Conservation (phyloP, 1,139 yeast genomes). For the Pichia sp. region DNA sequence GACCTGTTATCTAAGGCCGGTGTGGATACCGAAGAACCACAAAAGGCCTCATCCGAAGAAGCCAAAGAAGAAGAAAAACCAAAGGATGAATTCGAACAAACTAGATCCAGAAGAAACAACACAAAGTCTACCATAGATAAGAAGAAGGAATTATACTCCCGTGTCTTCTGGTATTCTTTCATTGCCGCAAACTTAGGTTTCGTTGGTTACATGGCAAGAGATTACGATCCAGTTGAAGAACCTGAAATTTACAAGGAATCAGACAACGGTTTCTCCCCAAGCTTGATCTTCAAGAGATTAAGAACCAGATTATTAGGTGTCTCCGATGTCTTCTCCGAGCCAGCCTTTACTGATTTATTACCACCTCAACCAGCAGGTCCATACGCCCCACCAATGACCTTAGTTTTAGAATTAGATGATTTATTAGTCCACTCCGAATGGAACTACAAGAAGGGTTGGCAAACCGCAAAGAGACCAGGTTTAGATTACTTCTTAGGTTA, state of each 20-base stretch:
- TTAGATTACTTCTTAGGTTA: slow-evolving; percentile 95
- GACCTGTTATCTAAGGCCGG: slow-evolving; percentile 86
- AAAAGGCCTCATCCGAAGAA: slow-evolving; percentile 9
- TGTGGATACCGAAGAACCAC: slow-evolving; percentile 50
- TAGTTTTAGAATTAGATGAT: slow-evolving; percentile 88
- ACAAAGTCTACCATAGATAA: slow-evolving; percentile 68
- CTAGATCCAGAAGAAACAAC: slow-evolving; percentile 45
- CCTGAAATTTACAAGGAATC: slow-evolving; percentile 53
- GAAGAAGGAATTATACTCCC: slow-evolving; percentile 67
- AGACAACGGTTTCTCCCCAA: slow-evolving; percentile 70
- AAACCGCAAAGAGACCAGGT: slow-evolving; percentile 99
- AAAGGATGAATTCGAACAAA: slow-evolving; percentile 31
- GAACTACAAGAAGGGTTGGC: slow-evolving; percentile 94
- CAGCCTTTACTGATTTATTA: slow-evolving; percentile 86
- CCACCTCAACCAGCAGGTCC: slow-evolving; percentile 94
- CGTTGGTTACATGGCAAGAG: slow-evolving; percentile 73
- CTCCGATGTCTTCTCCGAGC: slow-evolving; percentile 87
- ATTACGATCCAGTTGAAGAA: slow-evolving; percentile 77
- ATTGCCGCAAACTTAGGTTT: slow-evolving; percentile 65
- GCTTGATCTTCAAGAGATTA: slow-evolving; percentile 65
- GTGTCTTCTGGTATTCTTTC: slow-evolving; percentile 61
- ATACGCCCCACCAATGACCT: slow-evolving; percentile 88
- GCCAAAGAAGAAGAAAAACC: slow-evolving; percentile 12
- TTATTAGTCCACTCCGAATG: slow-evolving; percentile 88
- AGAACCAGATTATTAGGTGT: slow-evolving; percentile 70